These are phyloP conservation scores for Stentor roeselii DNA, from an alignment of 73 alveolate species.

Conservation along the genomic window DNA sequence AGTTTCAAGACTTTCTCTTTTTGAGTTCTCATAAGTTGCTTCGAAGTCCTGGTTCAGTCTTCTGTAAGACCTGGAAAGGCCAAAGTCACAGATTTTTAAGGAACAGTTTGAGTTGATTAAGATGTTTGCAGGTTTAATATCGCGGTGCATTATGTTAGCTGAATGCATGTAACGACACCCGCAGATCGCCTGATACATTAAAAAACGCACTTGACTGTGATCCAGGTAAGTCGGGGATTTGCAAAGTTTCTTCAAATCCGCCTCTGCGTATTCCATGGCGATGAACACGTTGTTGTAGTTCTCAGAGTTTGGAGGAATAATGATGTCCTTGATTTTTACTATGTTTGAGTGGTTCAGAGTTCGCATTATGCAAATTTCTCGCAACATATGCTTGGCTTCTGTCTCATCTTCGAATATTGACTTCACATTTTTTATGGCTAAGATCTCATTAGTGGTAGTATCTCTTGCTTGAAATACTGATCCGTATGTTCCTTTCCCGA, in stretches of 20 bases:
- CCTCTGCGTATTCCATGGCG: constrained; percentile 73
- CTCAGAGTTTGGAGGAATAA: constrained; percentile 66
- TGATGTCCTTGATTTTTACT: constrained; percentile 53
- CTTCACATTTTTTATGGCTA: constrained; percentile 49
- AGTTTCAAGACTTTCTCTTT: not conserved
- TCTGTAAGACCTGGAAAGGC: constrained; percentile 47
- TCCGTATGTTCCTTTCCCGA: constrained; percentile 96
- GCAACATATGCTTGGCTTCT: constrained; percentile 81
- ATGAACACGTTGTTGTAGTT: constrained; percentile 64
- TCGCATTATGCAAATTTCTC: constrained; percentile 75
- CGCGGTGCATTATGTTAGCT: constrained; percentile 55
- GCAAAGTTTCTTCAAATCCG: constrained; percentile 74
- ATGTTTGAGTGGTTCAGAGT: constrained; percentile 71
- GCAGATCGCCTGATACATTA: constrained; percentile 74
- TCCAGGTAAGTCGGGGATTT: constrained; percentile 74
- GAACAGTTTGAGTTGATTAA: constrained; percentile 44
- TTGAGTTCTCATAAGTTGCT: not conserved
- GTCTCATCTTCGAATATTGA: constrained; percentile 79
- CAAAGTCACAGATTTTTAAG: constrained; percentile 49
- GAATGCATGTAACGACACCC: constrained; percentile 42
- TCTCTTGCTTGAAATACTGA: constrained; percentile 86
- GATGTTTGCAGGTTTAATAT: constrained; percentile 93
- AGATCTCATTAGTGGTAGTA: constrained; percentile 70
- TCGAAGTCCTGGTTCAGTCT: constrained; percentile 21
- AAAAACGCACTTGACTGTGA: constrained; percentile 61